phyloP scores from a whole-genome alignment of 805 yeast species.

The Ogataea angusta region DNA sequence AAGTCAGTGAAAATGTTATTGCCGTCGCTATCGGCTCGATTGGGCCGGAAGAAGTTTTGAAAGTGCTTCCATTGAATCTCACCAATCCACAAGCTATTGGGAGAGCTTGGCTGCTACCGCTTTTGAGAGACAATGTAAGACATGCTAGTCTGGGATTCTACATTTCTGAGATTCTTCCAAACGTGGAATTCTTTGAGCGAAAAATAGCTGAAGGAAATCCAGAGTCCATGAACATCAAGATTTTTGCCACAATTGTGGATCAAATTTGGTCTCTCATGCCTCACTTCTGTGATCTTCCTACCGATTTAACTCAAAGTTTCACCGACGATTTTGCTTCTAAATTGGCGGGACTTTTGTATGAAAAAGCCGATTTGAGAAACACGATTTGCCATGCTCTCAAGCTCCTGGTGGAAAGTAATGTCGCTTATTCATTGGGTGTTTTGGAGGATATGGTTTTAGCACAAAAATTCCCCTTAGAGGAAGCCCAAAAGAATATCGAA shows the following conservation, averaged over 20 bases:
- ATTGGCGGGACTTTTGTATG: constrained; percentile 70
- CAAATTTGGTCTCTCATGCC: constrained; percentile 94
- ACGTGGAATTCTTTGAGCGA: constrained; percentile 50
- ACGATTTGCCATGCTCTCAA: constrained; percentile 81
- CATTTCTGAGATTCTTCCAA: constrained; percentile 62
- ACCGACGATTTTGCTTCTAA: constrained; percentile 74
- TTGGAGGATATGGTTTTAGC: constrained; percentile 54
- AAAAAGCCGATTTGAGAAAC: constrained; percentile 71
- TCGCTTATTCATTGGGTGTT: constrained; percentile 59
- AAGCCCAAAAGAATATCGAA: constrained; percentile 55
- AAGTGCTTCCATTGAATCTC: constrained; percentile 76
- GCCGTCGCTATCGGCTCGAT: constrained; percentile 73
- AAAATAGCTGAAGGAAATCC: constrained; percentile 43
- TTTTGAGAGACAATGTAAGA: constrained; percentile 81
- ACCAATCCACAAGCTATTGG: constrained; percentile 63
- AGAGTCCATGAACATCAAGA: constrained; percentile 67
- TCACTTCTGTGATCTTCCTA: constrained; percentile 82
- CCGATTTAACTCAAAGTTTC: constrained; percentile 63
- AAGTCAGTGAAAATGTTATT: constrained; percentile 76
- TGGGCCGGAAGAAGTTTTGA: constrained; percentile 83
- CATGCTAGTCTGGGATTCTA: constrained; percentile 67
- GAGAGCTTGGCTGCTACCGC: constrained; percentile 92
- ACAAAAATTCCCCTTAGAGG: constrained; percentile 56
- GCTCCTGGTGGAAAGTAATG: constrained; percentile 72
- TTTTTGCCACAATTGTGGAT: constrained; percentile 80